Evolutionary conservation across 371 early-diverging fungal genomes (phyloP).

Genomic region (Mortierella sp.): DNA sequence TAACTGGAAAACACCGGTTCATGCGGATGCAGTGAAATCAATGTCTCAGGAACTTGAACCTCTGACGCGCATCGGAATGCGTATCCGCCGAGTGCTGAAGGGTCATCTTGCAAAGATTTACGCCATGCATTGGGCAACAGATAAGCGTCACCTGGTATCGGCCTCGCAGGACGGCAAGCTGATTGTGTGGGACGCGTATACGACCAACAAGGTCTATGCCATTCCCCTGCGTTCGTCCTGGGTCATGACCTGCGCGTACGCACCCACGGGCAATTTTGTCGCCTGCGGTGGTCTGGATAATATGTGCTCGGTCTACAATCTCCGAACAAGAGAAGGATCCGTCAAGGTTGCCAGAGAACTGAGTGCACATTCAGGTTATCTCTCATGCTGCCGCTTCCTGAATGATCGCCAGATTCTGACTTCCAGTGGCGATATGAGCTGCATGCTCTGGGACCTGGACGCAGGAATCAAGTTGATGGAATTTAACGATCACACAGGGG

Average conservation of each 20-base stretch:
- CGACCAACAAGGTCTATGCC: conserved; percentile 97
- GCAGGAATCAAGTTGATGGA: conserved; percentile 94
- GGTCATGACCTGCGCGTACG: conserved; percentile 99
- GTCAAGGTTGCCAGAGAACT: conserved; percentile 95
- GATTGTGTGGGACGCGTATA: conserved; percentile 98
- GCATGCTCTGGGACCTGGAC: conserved; percentile 99
- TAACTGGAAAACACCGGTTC: too few relatives aligned
- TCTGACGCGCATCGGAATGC: conserved; percentile 91
- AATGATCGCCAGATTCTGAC: conserved; percentile 95
- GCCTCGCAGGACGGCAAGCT: conserved; percentile 99
- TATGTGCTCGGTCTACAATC: conserved; percentile 96
- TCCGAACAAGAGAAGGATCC: conserved; percentile 89
- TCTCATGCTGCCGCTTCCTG: conserved; percentile 96
- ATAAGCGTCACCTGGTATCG: conserved; percentile 94
- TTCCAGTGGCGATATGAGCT: conserved; percentile 96
- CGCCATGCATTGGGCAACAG: conserved; percentile 98
- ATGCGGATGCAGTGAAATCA: conserved; percentile 56
- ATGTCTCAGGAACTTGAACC: conserved; percentile 75
- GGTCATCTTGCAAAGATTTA: conserved; percentile 99
- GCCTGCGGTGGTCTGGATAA: conserved; percentile 99
- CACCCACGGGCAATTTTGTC: conserved; percentile 97
- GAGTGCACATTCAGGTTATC: conserved; percentile 95
- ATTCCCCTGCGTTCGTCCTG: conserved; percentile 98
- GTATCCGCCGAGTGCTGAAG: conserved; percentile 95
- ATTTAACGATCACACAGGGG: conserved; percentile 97